Conservation (phyloP, 169 alveolate genomes). For the Hepatocystis sp. region DNA sequence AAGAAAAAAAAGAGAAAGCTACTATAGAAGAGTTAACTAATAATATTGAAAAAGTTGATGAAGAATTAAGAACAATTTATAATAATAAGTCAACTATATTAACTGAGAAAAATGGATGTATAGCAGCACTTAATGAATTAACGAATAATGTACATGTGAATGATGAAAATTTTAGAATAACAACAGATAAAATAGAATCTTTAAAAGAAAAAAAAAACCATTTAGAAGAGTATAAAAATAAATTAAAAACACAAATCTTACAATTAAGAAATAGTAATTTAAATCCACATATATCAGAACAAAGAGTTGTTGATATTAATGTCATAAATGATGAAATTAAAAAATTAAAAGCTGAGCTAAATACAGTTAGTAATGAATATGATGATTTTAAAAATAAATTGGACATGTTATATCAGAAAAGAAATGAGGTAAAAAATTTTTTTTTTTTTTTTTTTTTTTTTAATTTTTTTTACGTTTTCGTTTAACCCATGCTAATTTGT, state of each 20-base stretch:
- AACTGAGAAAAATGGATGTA: slow-evolving; percentile 68
- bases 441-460: neutral
- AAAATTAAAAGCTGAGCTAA: slow-evolving; percentile 59
- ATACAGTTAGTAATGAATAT: slow-evolving; percentile 48
- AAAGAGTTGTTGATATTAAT: slow-evolving; percentile 35
- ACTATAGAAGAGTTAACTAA: slow-evolving; percentile 39
- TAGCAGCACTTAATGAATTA: slow-evolving; percentile 44
- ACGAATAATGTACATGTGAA: slow-evolving; percentile 40
- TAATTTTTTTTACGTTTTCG: no score
- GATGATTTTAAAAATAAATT: slow-evolving; percentile 67
- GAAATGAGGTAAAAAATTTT: slow-evolving; percentile 33
- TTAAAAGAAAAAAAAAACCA: slow-evolving; percentile 42
- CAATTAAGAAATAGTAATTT: slow-evolving; percentile 58
- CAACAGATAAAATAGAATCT: slow-evolving; percentile 50
- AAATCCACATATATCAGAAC: slow-evolving; percentile 41
- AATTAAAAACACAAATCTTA: slow-evolving; percentile 52
- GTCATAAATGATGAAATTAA: slow-evolving; percentile 60
- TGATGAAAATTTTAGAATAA: slow-evolving; percentile 35
- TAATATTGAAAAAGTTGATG: slow-evolving; percentile 51
- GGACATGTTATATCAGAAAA: slow-evolving; percentile 65
- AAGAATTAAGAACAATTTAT: slow-evolving; percentile 42
- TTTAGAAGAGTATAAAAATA: slow-evolving; percentile 50
- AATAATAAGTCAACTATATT: slow-evolving; percentile 34
- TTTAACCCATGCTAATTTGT: no score
- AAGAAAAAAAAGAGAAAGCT: slow-evolving; percentile 54